Percentiles rank a stretch among this genome's conserved stretches.
Evolutionary conservation across 78 protist species (phyloP).

Genomic region (Protostelium mycophagum): DNA sequence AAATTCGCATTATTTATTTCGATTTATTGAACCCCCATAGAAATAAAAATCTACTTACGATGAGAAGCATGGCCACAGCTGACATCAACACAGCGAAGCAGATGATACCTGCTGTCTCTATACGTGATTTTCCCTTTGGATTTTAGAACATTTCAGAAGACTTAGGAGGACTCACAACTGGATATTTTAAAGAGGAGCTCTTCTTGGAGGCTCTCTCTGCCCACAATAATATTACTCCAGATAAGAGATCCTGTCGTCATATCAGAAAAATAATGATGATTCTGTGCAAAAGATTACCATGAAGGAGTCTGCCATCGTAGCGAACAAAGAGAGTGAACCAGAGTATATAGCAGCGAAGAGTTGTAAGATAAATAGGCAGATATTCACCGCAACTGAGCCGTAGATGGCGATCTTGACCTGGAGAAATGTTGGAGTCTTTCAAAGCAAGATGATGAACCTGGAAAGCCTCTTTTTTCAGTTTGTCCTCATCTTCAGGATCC

Average conservation of each 20-base stretch:
- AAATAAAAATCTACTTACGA: no score
- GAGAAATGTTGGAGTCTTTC: no score
- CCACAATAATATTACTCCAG: constrained; percentile 67
- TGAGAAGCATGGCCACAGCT: constrained; percentile 53
- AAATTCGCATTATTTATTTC: no score
- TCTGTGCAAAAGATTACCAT: constrained; percentile 7
- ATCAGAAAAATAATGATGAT: background rate
- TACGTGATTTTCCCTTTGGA: constrained; percentile 56
- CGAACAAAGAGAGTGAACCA: constrained; percentile 54
- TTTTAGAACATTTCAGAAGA: background rate
- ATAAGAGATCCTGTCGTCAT: constrained; percentile 44
- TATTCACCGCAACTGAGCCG: constrained; percentile 44
- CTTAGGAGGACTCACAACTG: constrained; percentile 6
- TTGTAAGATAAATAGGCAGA: constrained; percentile 50
- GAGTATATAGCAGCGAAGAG: constrained; percentile 59
- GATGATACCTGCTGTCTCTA: constrained; percentile 78
- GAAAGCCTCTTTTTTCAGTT: constrained; percentile 24
- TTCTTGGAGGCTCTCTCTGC: constrained; percentile 45
- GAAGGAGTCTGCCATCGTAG: constrained; percentile 67
- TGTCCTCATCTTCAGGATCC: background rate
- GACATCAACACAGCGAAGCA: constrained; percentile 78
- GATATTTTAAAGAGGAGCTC: constrained; percentile 49
- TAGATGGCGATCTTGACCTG: constrained; percentile 32
- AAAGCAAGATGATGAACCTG: constrained; percentile 12
- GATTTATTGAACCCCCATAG: no score